Evolutionary conservation across 495 filamentous ascomycete genomes (phyloP).

Genomic region (Tuber aestivum): DNA sequence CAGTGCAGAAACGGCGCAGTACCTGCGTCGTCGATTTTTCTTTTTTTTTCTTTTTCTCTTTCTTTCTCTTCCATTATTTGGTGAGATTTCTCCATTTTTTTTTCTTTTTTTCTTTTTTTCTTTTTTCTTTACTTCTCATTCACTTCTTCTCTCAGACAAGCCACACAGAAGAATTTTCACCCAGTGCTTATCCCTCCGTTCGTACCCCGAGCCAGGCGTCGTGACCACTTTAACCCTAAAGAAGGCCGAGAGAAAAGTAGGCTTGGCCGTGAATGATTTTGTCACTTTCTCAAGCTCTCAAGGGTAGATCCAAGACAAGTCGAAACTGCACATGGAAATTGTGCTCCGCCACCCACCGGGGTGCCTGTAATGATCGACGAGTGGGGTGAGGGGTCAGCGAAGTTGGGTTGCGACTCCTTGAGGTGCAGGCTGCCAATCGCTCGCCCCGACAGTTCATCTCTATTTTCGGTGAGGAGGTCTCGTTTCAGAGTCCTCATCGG

Average conservation of each 20-base stretch:
- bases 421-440: neutral
- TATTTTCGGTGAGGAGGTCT: neutral
- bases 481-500: neutral
- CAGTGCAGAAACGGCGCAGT: neutral
- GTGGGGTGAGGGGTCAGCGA: neutral
- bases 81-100: neutral
- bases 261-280: neutral
- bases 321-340: neutral
- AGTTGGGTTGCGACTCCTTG: neutral
- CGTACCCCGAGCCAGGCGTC: neutral
- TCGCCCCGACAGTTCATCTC: neutral
- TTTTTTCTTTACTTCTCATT: neutral
- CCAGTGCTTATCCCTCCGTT: neutral
- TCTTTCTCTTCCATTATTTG: neutral
- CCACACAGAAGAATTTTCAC: neutral
- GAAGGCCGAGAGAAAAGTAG: neutral
- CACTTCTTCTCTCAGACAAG: neutral
- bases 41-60: neutral
- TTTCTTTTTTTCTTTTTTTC: neutral
- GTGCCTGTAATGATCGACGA: neutral
- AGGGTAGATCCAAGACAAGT: neutral
- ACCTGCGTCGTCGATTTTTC: neutral
- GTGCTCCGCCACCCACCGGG: neutral
- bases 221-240: neutral
- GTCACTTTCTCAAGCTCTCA: neutral